Percentiles rank a stretch among this genome's conserved stretches.
These are phyloP conservation scores for Ophiosphaerella korrae DNA, from an alignment of 2,329 filamentous ascomycete genomes.

Conservation along the genomic window DNA sequence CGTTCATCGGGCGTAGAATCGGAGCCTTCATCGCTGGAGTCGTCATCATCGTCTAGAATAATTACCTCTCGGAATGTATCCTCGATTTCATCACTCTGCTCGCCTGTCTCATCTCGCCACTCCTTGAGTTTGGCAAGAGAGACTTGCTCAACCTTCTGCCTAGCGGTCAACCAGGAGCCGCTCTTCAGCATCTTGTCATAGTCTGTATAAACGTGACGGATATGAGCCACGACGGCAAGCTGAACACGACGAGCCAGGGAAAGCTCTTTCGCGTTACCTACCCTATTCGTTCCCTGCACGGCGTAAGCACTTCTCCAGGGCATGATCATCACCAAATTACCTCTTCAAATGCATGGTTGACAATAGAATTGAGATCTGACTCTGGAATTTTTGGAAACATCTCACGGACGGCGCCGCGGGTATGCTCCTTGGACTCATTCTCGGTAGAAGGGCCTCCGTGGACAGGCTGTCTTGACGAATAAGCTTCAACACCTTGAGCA, in stretches of 20 bases:
- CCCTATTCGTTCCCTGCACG: constrained; percentile 58
- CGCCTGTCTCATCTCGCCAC: constrained; percentile 64
- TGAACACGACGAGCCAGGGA: constrained; percentile 63
- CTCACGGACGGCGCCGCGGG: constrained; percentile 63
- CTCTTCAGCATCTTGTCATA: constrained; percentile 64
- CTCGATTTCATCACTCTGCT: constrained; percentile 60
- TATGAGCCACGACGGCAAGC: constrained; percentile 65
- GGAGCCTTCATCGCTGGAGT: constrained; percentile 47
- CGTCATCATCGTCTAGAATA: constrained; percentile 66
- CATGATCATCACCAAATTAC: constrained; percentile 37
- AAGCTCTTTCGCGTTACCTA: constrained; percentile 62
- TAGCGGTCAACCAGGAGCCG: constrained; percentile 60
- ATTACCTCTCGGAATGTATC: constrained; percentile 69
- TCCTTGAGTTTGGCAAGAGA: constrained; percentile 63
- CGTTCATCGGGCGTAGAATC: constrained; percentile 28
- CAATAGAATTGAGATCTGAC: constrained; percentile 61
- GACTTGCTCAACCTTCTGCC: constrained; percentile 59
- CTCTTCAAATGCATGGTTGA: constrained; percentile 65
- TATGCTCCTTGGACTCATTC: constrained; percentile 60
- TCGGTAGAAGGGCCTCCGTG: constrained; percentile 33
- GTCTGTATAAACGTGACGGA: constrained; percentile 66
- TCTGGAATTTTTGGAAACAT: constrained; percentile 68
- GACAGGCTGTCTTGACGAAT: constrained; percentile 32
- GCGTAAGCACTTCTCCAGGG: constrained; percentile 14
- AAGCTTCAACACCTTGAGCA: constrained; percentile 43